Percentiles rank a stretch among this genome's conserved stretches.
These are phyloP conservation scores for Scutellaria barbata DNA, from an alignment of 257 asterid species.

Conservation along the genomic window DNA sequence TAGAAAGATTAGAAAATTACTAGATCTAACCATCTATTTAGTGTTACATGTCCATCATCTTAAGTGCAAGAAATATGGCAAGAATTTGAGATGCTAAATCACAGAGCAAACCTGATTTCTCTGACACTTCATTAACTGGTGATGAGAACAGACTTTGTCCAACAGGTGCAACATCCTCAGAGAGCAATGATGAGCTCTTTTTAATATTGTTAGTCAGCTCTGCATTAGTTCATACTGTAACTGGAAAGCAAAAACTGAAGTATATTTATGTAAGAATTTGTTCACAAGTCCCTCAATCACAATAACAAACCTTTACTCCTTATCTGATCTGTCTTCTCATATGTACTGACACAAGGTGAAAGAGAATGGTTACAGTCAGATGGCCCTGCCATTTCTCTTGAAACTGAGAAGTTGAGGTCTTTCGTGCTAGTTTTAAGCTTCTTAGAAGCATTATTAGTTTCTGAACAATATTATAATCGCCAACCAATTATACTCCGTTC, in stretches of 20 bases:
- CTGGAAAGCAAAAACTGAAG: constrained; percentile 24
- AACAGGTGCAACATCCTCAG: constrained; percentile 47
- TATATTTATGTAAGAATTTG: background rate
- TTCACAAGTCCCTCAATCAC: constrained; percentile 22
- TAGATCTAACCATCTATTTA: background rate
- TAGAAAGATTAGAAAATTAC: constrained; percentile 24
- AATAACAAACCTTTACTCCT: constrained; percentile 41
- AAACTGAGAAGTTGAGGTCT: constrained; percentile 40
- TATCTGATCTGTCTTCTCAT: constrained; percentile 31
- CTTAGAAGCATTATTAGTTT: constrained; percentile 31
- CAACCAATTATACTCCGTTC: constrained; percentile 8
- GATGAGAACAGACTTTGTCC: constrained; percentile 43
- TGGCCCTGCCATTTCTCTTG: constrained; percentile 44
- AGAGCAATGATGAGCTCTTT: constrained; percentile 34
- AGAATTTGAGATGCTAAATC: constrained; percentile 34
- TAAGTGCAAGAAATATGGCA: constrained; percentile 15
- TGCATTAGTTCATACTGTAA: constrained; percentile 46
- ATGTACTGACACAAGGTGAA: constrained; percentile 44
- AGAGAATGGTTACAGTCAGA: constrained; percentile 37
- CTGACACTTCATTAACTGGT: constrained; percentile 39
- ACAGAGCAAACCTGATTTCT: constrained; percentile 48
- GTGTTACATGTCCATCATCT: constrained; percentile 24
- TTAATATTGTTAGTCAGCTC: constrained; percentile 43
- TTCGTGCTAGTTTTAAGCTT: constrained; percentile 35
- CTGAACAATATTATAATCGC: constrained; percentile 30